phyloP scores from a whole-genome alignment of 129 eudicot species.

The Chrysanthemum makinoi region DNA sequence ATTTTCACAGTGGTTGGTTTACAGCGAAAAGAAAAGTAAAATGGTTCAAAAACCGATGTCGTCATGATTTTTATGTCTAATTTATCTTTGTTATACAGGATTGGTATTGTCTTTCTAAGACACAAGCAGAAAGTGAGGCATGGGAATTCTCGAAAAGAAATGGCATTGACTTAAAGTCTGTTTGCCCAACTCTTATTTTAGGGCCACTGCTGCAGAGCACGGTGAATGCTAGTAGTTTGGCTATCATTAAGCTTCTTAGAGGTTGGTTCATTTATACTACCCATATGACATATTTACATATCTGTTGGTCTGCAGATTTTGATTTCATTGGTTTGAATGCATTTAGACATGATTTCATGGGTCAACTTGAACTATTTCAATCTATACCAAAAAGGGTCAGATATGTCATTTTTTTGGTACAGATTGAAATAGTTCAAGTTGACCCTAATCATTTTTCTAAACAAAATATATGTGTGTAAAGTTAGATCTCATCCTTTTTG shows the following conservation, averaged over 20 bases:
- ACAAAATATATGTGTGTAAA: too few relatives aligned
- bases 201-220: conserved; percentile 78
- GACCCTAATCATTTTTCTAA: background rate
- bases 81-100: conserved; percentile 40
- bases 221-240: conserved; percentile 63
- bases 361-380: too few relatives aligned
- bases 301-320: too few relatives aligned
- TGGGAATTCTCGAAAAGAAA: conserved; percentile 59
- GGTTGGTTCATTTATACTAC: conserved; percentile 33
- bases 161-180: conserved; percentile 55
- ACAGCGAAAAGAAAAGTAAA: too few relatives aligned
- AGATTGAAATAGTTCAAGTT: too few relatives aligned
- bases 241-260: conserved; percentile 67
- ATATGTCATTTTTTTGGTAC: too few relatives aligned
- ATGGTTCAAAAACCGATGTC: background rate
- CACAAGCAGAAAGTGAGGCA: conserved; percentile 74
- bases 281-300: too few relatives aligned
- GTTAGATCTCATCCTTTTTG: too few relatives aligned
- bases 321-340: too few relatives aligned
- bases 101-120: conserved; percentile 77
- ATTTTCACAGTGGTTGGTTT: too few relatives aligned
- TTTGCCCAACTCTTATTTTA: conserved; percentile 57
- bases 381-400: too few relatives aligned
- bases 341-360: too few relatives aligned
- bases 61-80: background rate